These are phyloP conservation scores for Leptomonas pyrrhocoris DNA, from an alignment of 208 protist genomes.

Conservation along the genomic window DNA sequence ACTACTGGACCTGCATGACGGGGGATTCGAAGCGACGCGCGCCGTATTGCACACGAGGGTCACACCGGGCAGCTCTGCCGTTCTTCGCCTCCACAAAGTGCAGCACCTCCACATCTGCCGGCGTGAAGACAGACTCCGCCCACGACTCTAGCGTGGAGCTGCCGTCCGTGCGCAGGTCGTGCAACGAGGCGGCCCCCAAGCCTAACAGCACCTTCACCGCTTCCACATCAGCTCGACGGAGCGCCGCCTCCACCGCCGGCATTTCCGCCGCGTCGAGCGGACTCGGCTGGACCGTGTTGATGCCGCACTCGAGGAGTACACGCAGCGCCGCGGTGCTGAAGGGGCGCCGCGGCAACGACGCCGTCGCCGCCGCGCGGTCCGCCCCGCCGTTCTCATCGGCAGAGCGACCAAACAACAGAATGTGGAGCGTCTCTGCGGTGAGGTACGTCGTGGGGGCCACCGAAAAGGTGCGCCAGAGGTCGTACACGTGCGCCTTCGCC, in stretches of 20 bases:
- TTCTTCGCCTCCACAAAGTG: slow-evolving; percentile 35
- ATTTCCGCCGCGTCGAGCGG: slow-evolving; percentile 48
- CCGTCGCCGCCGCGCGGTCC: background rate
- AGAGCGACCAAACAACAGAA: slow-evolving; percentile 46
- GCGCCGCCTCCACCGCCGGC: slow-evolving; percentile 67
- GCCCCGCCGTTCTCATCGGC: background rate
- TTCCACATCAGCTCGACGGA: slow-evolving; percentile 35
- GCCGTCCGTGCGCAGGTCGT: slow-evolving; percentile 48
- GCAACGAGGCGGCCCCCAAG: slow-evolving; percentile 55
- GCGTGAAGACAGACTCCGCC: slow-evolving; percentile 39
- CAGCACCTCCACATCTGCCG: slow-evolving; percentile 41
- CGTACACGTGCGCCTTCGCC: slow-evolving; percentile 48
- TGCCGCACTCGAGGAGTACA: slow-evolving; percentile 48
- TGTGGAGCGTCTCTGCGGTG: slow-evolving; percentile 62
- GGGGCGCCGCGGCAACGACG: slow-evolving; percentile 1
- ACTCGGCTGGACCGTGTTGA: slow-evolving; percentile 57
- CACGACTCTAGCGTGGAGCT: slow-evolving; percentile 41
- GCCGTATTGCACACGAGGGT: slow-evolving; percentile 58
- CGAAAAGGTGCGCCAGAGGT: slow-evolving; percentile 52
- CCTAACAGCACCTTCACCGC: slow-evolving; percentile 55
- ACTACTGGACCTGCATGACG: background rate
- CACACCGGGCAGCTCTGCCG: slow-evolving; percentile 25
- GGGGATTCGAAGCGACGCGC: slow-evolving; percentile 39
- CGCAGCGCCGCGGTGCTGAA: slow-evolving; percentile 33
- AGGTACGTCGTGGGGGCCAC: slow-evolving; percentile 57